Base-by-base conservation (phyloP, 1,139 yeast species). In the Taphrina sp. region DNA sequence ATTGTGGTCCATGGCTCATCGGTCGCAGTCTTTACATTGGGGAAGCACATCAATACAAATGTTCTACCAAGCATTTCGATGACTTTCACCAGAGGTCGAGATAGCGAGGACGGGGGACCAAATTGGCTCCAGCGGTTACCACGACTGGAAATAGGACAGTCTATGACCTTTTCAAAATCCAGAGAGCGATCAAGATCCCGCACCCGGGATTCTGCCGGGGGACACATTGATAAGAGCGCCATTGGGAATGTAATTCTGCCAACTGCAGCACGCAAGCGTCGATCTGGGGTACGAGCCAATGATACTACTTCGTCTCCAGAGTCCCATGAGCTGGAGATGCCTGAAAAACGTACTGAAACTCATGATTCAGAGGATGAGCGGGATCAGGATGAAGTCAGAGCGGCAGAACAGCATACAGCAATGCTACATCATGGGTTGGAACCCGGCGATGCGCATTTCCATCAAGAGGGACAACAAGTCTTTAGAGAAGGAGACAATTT, bases 1-100 rank as follows among this genome's bases (percentile, higher is more conserved):
- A 92, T 92, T 64, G 74, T 89, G 24, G 95, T 92, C 26, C 98
- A 92, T 71, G 98, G 98, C 12, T 90, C 97, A 0, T 89, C 96
- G 0, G 95, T 92, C 43, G 98, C 98, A 0, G 96, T 90, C 3
- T 78, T 89, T 62, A 83, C 94, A 3, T 76, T 92, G 52, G 97
- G 97, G 53, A 85, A 83, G 65, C 83, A 94, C 60, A 78, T 92
- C 68, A 89, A 90, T 72, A 83, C 95, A 60, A 84, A 92, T 84
- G 38, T 43, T 3, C 29, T 43, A 20, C 47, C 47, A 5, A 88
- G 96, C 3, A 82, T 92, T 64, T 87, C 96, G 2, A 86, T 89
- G 85, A 81, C 96, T 0, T 84, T 87, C 67, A 89, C 96, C 20
- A 80, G 86, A 3, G 72, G 69, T 44, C 80, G 80, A 52, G 85